Conservation (phyloP, 345 rosid genomes). For the Diplotaxis tenuifolia region DNA sequence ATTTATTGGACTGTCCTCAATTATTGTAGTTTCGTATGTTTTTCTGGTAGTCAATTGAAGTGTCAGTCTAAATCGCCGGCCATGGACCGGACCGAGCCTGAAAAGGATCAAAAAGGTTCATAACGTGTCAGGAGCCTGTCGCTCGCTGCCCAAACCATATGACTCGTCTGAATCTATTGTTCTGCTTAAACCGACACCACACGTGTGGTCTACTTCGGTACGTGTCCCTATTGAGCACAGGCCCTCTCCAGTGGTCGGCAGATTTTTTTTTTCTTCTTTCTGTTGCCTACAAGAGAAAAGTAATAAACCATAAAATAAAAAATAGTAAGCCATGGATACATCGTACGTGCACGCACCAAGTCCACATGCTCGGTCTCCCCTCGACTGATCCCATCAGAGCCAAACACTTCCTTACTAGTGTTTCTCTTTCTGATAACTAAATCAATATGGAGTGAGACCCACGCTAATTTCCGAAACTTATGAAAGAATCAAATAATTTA, state of each 20-base stretch:
- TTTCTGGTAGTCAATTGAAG: constrained; percentile 21
- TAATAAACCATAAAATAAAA: not conserved
- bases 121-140: constrained; percentile 37
- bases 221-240: constrained; percentile 33
- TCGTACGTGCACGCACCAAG: constrained; percentile 26
- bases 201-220: constrained; percentile 34
- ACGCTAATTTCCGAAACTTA: no score
- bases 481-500: no score
- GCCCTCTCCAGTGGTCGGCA: constrained; percentile 34
- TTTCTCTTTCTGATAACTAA: not conserved
- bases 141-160: constrained; percentile 28
- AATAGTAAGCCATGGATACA: constrained; percentile 17
- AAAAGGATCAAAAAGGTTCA: constrained; percentile 16
- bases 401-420: not conserved
- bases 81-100: constrained; percentile 30
- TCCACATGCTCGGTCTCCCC: constrained; percentile 24
- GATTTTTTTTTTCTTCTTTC: constrained; percentile 3
- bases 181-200: constrained; percentile 25
- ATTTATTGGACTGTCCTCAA: constrained; percentile 6
- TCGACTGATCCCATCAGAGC: constrained; percentile 13
- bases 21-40: constrained; percentile 15
- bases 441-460: not conserved
- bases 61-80: constrained; percentile 33
- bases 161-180: constrained; percentile 33
- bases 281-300: not conserved